A percentile compares a stretch with the other conserved stretches of the same genome.
These are phyloP conservation scores for Grosmannia huntii DNA, from an alignment of 2,329 filamentous ascomycete species.

Conservation along the genomic window DNA sequence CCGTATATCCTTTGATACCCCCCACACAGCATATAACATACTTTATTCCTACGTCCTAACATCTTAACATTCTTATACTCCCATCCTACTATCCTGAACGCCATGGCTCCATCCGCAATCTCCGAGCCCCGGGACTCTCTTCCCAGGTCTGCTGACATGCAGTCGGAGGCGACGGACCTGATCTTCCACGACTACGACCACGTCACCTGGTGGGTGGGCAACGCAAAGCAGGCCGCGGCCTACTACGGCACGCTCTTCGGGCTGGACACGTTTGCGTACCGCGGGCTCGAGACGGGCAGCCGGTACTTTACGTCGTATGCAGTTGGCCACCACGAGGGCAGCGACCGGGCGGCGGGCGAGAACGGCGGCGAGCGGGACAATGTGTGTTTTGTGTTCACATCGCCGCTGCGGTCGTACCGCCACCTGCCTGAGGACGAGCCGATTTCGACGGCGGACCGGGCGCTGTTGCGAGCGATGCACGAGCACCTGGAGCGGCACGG, in stretches of 20 bases:
- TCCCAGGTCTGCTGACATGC: not conserved
- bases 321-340: conserved; percentile 45
- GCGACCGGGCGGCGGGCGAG: not conserved
- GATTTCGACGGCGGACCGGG: conserved; percentile 49
- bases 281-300: conserved; percentile 77
- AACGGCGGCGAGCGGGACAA: conserved; percentile 25
- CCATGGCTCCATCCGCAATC: conserved; percentile 49
- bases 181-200: conserved; percentile 82
- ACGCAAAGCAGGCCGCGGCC: conserved; percentile 85
- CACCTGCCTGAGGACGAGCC: conserved; percentile 45
- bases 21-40: no score
- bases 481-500: conserved; percentile 76
- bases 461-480: conserved; percentile 61
- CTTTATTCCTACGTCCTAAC: no score
- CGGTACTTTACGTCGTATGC: conserved; percentile 75
- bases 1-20: no score
- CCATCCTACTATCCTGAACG: no score
- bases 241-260: conserved; percentile 85
- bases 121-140: conserved; percentile 31
- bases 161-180: conserved; percentile 12
- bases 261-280: conserved; percentile 71
- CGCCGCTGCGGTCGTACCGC: conserved; percentile 54
- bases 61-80: not conserved
- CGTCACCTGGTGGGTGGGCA: conserved; percentile 92
- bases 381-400: conserved; percentile 74